These are phyloP conservation scores for Pyricularia sp. DNA, from an alignment of 2,329 filamentous ascomycete species.

Conservation along the genomic window DNA sequence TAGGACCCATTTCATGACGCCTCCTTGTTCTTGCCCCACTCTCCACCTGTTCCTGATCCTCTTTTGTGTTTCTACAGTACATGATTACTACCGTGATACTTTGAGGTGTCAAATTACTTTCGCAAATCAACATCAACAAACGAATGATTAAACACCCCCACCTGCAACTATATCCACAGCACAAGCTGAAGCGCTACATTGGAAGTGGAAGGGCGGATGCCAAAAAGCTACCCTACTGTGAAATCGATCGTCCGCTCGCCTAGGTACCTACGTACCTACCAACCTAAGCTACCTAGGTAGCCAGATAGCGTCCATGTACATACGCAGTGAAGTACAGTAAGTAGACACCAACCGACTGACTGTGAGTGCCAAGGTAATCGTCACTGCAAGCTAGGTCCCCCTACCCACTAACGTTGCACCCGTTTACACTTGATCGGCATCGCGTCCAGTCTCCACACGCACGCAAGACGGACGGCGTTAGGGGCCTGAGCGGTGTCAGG, in stretches of 20 bases:
- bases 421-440: not conserved
- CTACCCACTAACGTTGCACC: not conserved
- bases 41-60: not conserved
- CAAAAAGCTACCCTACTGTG: too few relatives aligned
- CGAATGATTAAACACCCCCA: not conserved
- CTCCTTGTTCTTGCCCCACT: not conserved
- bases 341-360: too few relatives aligned
- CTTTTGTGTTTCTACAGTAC: not conserved
- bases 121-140: not conserved
- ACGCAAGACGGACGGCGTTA: not conserved
- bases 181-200: not conserved
- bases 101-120: too few relatives aligned
- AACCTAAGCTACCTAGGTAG: too few relatives aligned
- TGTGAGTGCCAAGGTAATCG: not conserved
- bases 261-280: too few relatives aligned
- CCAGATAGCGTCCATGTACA: too few relatives aligned
- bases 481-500: not conserved
- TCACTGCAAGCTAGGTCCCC: not conserved
- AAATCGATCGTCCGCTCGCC: too few relatives aligned
- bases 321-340: too few relatives aligned
- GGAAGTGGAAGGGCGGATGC: not conserved
- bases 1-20: not conserved
- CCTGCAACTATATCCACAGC: not conserved
- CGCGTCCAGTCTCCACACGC: not conserved
- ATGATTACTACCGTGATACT: too few relatives aligned